These are phyloP conservation scores for Pythium biforme DNA, from an alignment of 352 stramenopile genomes.

Conservation along the genomic window DNA sequence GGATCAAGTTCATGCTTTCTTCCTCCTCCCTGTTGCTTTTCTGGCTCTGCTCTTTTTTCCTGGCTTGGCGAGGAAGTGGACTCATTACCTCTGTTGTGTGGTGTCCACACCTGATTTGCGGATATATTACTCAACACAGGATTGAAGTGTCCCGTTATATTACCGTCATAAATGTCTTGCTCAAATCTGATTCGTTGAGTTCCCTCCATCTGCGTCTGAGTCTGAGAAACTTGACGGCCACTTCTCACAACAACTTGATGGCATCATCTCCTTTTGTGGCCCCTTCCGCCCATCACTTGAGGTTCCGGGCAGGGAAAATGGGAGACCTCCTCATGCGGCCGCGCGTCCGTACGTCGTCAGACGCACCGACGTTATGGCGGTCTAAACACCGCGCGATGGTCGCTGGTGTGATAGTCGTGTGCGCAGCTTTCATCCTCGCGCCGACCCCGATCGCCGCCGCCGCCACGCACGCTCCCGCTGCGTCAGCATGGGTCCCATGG, in stretches of 20 bases:
- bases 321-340: neutral
- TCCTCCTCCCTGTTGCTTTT: neutral
- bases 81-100: constrained; percentile 8
- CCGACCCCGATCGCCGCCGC: neutral
- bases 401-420: neutral
- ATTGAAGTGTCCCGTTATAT: constrained; percentile 8
- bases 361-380: neutral
- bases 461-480: neutral
- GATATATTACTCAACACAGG: constrained; percentile 8
- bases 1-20: constrained; percentile 73
- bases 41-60: neutral
- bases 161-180: constrained; percentile 8
- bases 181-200: neutral
- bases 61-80: constrained; percentile 3
- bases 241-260: neutral
- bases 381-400: neutral
- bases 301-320: neutral
- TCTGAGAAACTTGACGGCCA: neutral
- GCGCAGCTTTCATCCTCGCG: neutral
- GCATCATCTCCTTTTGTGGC: neutral
- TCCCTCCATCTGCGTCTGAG: constrained; percentile 11
- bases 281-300: constrained; percentile 10
- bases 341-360: too few species aligned
- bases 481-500: constrained; percentile 18
- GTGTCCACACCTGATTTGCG: constrained; percentile 15